Evolutionary conservation across 2,329 filamentous ascomycete genomes (phyloP).

Genomic region (Epichloe amarillans): DNA sequence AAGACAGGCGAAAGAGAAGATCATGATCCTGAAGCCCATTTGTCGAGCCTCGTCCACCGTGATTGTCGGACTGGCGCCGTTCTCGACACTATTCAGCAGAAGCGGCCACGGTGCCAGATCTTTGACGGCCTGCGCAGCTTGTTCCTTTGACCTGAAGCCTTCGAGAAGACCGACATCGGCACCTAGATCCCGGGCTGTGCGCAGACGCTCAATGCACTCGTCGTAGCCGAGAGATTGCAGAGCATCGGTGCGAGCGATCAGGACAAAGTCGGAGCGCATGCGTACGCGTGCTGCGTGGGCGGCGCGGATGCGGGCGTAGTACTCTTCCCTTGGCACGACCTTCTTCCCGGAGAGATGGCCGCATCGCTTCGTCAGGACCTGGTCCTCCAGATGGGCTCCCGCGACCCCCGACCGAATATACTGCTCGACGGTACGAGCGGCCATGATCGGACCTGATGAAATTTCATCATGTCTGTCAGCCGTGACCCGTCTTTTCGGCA

Average conservation of each 20-base stretch:
- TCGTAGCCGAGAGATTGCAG: constrained; percentile 44
- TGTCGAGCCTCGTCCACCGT: constrained; percentile 37
- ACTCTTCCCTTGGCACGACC: constrained; percentile 40
- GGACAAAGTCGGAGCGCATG: constrained; percentile 42
- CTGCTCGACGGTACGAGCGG: constrained; percentile 36
- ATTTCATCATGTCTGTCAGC: not conserved
- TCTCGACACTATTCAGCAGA: constrained; percentile 44
- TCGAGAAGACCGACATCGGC: constrained; percentile 49
- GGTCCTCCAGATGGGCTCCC: constrained; percentile 48
- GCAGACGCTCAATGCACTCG: constrained; percentile 37
- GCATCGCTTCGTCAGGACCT: constrained; percentile 52
- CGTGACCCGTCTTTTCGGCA: not conserved
- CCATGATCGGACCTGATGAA: constrained; percentile 30
- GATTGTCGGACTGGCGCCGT: constrained; percentile 41
- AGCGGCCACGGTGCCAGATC: constrained; percentile 36
- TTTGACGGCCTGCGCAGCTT: constrained; percentile 32
- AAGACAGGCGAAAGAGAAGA: constrained; percentile 27
- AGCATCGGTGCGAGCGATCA: constrained; percentile 53
- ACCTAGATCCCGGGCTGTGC: constrained; percentile 36
- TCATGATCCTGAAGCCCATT: constrained; percentile 46
- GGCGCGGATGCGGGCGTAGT: constrained; percentile 40
- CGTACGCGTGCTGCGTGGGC: constrained; percentile 36
- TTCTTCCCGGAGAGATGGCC: constrained; percentile 50
- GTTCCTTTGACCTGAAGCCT: constrained; percentile 37
- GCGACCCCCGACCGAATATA: constrained; percentile 45